Base-by-base conservation (phyloP, 2,329 filamentous ascomycete genomes). In the Talaromyces funiculosus region DNA sequence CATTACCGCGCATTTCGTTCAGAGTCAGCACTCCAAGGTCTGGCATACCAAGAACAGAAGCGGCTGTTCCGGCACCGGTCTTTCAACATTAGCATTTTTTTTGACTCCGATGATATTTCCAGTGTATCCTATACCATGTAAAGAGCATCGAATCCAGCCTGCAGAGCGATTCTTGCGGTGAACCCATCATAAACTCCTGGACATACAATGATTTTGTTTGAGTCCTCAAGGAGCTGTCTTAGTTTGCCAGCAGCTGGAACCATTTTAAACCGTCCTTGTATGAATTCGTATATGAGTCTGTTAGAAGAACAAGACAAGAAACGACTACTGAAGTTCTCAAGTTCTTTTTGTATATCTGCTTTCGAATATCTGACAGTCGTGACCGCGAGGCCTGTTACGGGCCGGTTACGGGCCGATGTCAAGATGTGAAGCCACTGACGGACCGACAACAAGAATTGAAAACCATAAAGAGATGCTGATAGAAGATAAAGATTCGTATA, bases 161-260 rank as follows among this genome's bases (percentile, higher is more conserved):
- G 75, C 22, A 87, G 76, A 1, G 86, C 85, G 60, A 89, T 81
- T 0, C 86, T 78, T 0, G 86, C 85, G 2, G 84, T 85, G 59
- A 88, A 80, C 12, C 86, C 86, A 76, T 90, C 86, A 67, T 88
- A 88, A 2, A 89, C 86, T 33, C 86, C 86, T 0, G 86, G 86
- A 56, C 82, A 85, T 2, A 87, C 78, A 40, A 89, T 67, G 47
- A 81, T 73, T 53, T 76, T 72, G 31, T 73, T 68, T 14, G 71
- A 66, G 18, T 78, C 72, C 1, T 69, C 67, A 14, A 82, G 67
- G 55, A 76, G 73, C 47, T 74, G 68, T 51, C 78, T 75, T 43
- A 81, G 75, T 35, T 53, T 62, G 4, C 61, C 40, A 43, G 58
- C 61, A 47, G 29, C 61, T 33, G 12, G 61, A 62, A 29, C 26